Conservation (phyloP, 306 rosid genomes). For the Quercus agrifolia region DNA sequence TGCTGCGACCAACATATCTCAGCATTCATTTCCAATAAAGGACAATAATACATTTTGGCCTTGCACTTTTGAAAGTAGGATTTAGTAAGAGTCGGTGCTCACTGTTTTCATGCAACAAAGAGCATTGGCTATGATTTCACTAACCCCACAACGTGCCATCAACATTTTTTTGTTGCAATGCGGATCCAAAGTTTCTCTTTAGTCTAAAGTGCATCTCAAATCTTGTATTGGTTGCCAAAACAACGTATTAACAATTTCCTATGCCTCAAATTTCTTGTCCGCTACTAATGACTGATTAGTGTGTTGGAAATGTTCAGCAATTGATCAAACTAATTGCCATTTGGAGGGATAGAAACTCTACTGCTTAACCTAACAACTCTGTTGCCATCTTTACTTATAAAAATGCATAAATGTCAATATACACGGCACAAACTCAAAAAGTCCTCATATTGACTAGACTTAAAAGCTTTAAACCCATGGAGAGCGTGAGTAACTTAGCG, state of each 20-base stretch:
- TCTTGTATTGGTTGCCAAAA: background rate
- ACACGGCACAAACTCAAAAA: background rate
- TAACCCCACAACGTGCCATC: background rate
- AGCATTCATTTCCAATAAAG: conserved; percentile 29
- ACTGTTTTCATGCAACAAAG: background rate
- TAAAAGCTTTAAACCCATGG: background rate
- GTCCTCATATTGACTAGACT: background rate
- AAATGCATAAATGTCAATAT: background rate
- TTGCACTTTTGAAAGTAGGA: conserved; percentile 25
- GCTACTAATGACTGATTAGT: no score
- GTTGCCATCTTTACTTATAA: background rate
- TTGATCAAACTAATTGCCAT: no score
- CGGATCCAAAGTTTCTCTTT: background rate
- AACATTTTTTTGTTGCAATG: background rate
- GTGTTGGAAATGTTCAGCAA: no score
- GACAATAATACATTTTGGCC: conserved; percentile 31
- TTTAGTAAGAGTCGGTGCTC: background rate
- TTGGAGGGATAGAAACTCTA: no score
- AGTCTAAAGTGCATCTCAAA: background rate
- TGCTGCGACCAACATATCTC: conserved; percentile 22
- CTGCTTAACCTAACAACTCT: background rate
- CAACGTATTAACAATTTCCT: background rate
- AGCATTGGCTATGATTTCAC: background rate
- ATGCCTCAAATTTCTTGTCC: no score
- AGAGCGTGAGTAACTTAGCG: no score